Evolutionary conservation across 495 filamentous ascomycete species (phyloP), one percentile per base, ranked within the genome.

Genomic region (Penicillium canariense): DNA sequence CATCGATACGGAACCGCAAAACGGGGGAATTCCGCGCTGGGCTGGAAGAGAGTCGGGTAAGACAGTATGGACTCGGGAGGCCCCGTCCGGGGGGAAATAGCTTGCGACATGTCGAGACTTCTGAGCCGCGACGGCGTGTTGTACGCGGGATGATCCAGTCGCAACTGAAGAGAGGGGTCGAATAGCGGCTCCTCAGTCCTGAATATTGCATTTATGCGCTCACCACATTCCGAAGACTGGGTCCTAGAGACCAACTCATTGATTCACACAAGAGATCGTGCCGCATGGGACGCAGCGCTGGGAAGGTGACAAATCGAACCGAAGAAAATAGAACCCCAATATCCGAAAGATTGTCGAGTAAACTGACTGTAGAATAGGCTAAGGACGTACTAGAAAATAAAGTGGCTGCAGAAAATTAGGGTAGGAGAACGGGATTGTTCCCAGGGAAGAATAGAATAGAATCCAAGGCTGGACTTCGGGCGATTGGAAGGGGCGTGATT

Each of bases 41-140:
- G 25, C 25, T 60, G 62, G 59, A 76, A 77, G 4, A 76, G 46
- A 32, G 63, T 59, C 15, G 60, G 70, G 45, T 73, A 75, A 7
- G 66, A 57, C 39, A 61, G 62, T 2, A 49, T 54, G 18, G 52
- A 52, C 25, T 59, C 52, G 5, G 57, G 48, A 5, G 54, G 26
- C 35, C 40, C 34, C 9, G 35, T 26, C 14, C 20, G 34, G 28
- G 20, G 44, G 2, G 53, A 23, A 11, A 39, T 30, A 27, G 27
- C 14, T 28, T 44, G 57, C 10, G 54, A 51, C 58, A 64, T 61
- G 8, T 38, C 46, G 27, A 30, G 2, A 25, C 27, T 42, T 8
- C 23, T 51, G 23, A 30, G 39, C 7, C 50, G 38, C 9, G 23
- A 17, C 11, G 49, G 22, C 14, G 35, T 36, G n/a, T 26, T 47